Evolutionary conservation across 768 basidiomycete genomes (phyloP), one percentile per base, ranked within the genome.

Genomic region (Leucocoprinus leucothites): DNA sequence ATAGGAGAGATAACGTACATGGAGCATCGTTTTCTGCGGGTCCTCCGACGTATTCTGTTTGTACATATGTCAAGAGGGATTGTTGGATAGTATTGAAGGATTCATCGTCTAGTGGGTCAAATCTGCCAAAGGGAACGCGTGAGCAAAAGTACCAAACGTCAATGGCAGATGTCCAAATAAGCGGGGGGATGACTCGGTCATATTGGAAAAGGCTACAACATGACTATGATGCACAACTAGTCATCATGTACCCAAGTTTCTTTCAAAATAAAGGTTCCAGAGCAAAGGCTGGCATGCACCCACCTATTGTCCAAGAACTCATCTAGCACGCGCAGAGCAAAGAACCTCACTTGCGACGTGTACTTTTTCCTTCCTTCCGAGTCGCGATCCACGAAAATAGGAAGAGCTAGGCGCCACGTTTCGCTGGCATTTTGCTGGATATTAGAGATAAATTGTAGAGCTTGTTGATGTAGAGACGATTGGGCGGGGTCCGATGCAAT

Each of bases 31-130:
- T 81, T 73, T 98, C 95, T 43, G 92, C 91, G 28, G 85, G 71
- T 31, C 95, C 95, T 61, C 82, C 80, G 18, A 93, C 81, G 73
- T 90, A 98, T 77, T 97, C 95, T 18, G 87, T 82, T 67, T 88
- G 86, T 56, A 96, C 87, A 66, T 96, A 97, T 22, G 82, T 75
- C 57, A 94, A 71, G 53, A 95, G 71, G 48, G 89, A 82, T 69
- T 89, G 86, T 63, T 89, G 90, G 46, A 96, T 63, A 21, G 79
- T 82, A 62, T 76, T 78, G 64, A 90, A 91, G 2, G 84, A 77
- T 51, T 86, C 86, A 22, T 82, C 78, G 57, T 90, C 86, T 57
- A 91, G 71, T 50, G 79, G 79, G 62, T 86, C 84, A 59, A 83
- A 85, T 60, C 84, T 87, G 58, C 34, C 50, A 51, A 58, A 40